Evolutionary conservation across 164 flowering plant genomes (phyloP), one percentile per base, ranked within the genome.

Genomic region (Kalanchoe fedtschenkoi): DNA sequence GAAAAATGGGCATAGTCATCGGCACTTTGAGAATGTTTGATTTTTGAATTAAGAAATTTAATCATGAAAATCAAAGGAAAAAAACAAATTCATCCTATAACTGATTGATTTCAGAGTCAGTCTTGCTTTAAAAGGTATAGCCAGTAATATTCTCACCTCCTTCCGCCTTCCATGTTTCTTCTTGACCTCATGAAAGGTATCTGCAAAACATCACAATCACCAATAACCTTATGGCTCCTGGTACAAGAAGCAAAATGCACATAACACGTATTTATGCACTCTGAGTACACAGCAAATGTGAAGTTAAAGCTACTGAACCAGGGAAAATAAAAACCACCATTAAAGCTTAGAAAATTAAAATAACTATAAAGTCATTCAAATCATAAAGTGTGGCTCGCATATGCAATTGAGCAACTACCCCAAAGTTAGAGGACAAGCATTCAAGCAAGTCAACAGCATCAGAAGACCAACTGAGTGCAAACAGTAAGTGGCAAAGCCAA

Each of bases 131-230:
- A 16, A n/a, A 38, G 44, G 30, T 9, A 46, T 37, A 62, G 32
- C 22, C 26, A 7, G 17, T 17, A 61, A 55, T 41, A 14, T 33
- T 21, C 34, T 62, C 58, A 76, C 88, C 79, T 71, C 78, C 64
- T 76, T 81, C 57, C 51, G 76, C 64, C 66, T 58, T 29, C 73
- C 76, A 30, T 70, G 75, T 61, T 74, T 83, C 59, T 70, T 73
- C 59, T 78, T 79, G 66, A 83, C 88, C 74, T 73, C 85, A 64
- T 83, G 88, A 71, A 80, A 83, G 44, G 83, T 79, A 73, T 78
- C 85, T 80, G 79, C 66, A 66, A 60, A 60, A 8, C 8, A 47
- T 47, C 24, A 21, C 54, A 47, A 63, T 33, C 33, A 74, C 38
- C 62, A 61, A 30, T n/a, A 6, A 37, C 16, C 21, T 32, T 14